Base-by-base conservation (phyloP, 129 eudicot genomes). In the Gnaphalium uliginosum region DNA sequence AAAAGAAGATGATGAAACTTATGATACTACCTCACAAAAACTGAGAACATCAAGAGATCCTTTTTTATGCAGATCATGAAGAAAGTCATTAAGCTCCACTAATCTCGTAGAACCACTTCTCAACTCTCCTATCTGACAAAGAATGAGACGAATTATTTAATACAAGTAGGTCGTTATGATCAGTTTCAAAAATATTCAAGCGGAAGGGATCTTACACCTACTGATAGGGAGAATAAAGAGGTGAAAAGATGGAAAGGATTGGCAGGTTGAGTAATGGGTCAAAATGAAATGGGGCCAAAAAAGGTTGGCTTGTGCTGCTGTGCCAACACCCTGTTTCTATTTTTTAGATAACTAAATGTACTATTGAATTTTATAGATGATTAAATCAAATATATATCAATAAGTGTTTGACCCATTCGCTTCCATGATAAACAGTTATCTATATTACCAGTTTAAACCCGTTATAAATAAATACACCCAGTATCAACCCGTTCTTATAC, bases 41-140 rank as follows among this genome's bases (percentile, higher is more conserved):
- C 99, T 91, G 66, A 95, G 97, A 86, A 95, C 97, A 27, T 89
- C 89, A 26, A 89, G 91, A 54, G 78, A 69, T 58, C 88, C 89
- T 80, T 84, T 91, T 81, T 91, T 91, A 70, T 91, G 84, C 56
- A 87, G 95, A 51, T 86, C 86, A 54, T 90, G 96, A 70, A 95
- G 53, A 46, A 46, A 46, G 53, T 46, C 53, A 46, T 46, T 46
- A 46, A 46, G 53, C 18, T 46, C 53, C 53, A 46, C 53, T 46
- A 46, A 13, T 46, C 53, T 46, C 5, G 53, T 46, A 46, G 53
- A 46, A 46, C 53, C 53, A 46, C 53, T 46, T 46, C 53, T 46
- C n/a, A 46, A 46, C 18, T 46, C 53, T 46, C 53, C n/a, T 46
- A 46, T 46, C 53, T 46, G 53, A 46, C 53, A 46, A 46, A 46